Percentiles rank a stretch among this genome's conserved stretches.
phyloP scores from a whole-genome alignment of 2,329 filamentous ascomycete genomes.

The Xylariaceae sp. region DNA sequence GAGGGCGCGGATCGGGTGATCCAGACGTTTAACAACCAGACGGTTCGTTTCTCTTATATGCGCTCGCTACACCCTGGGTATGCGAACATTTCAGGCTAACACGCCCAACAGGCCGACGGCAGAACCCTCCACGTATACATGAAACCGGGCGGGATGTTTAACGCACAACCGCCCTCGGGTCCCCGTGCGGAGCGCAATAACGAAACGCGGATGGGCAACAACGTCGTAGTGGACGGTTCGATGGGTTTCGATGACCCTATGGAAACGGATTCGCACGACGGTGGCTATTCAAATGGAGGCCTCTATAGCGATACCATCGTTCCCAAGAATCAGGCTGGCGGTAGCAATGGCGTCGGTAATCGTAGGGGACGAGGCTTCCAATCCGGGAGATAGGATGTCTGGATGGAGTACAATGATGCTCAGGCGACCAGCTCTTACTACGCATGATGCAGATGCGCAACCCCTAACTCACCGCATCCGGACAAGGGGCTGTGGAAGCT shows the following conservation, averaged over 20 bases:
- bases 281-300: constrained; percentile 31
- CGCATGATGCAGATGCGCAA: not conserved
- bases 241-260: constrained; percentile 57
- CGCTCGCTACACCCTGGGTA: not conserved
- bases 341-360: constrained; percentile 12
- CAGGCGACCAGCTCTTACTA: not conserved
- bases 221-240: constrained; percentile 55
- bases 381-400: constrained; percentile 27
- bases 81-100: not conserved
- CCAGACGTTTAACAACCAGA: constrained; percentile 76
- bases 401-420: not conserved
- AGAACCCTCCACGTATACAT: constrained; percentile 73
- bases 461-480: not conserved
- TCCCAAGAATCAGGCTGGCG: constrained; percentile 21
- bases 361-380: constrained; percentile 30
- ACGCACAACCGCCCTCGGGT: constrained; percentile 34
- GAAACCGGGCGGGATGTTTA: constrained; percentile 53
- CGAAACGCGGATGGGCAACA: constrained; percentile 39
- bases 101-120: constrained; percentile 65
- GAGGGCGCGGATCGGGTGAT: constrained; percentile 76
- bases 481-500: not conserved
- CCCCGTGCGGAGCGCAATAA: constrained; percentile 38
- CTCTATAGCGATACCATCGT: constrained; percentile 58
- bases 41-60: constrained; percentile 51
- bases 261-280: constrained; percentile 38